These are phyloP conservation scores for Amanita brunnescens DNA, from an alignment of 768 basidiomycete genomes.

Conservation along the genomic window DNA sequence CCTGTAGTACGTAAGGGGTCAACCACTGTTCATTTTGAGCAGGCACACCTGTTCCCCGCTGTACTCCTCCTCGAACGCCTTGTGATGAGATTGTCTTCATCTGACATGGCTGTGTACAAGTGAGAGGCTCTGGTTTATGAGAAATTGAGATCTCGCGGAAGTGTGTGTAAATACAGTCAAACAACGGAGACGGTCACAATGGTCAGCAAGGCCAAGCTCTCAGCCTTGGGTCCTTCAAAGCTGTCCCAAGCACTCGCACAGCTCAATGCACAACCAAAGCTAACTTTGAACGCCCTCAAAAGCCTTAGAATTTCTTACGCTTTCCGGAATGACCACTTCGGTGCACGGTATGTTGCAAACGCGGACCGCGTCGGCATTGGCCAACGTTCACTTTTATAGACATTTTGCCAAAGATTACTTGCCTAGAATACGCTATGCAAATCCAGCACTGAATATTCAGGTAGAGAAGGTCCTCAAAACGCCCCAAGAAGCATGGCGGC, in stretches of 20 bases:
- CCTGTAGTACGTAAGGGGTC: constrained; percentile 25
- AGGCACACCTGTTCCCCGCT: constrained; percentile 63
- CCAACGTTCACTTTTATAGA: constrained; percentile 25
- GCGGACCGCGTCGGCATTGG: neutral
- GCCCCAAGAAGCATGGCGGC: constrained; percentile 45
- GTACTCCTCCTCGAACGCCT: constrained; percentile 65
- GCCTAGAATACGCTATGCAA: constrained; percentile 69
- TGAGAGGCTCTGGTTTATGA: no score
- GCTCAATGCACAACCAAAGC: constrained; percentile 43
- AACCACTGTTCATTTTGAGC: neutral
- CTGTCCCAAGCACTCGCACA: constrained; percentile 45
- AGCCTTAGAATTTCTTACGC: constrained; percentile 49
- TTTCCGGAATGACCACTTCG: constrained; percentile 61
- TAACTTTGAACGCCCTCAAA: constrained; percentile 40
- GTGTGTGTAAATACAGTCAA: constrained; percentile 6
- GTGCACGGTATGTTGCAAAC: constrained; percentile 43
- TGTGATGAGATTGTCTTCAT: constrained; percentile 31
- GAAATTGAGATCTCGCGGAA: no score
- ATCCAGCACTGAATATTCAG: constrained; percentile 55
- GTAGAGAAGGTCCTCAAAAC: constrained; percentile 49
- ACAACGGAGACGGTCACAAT: constrained; percentile 5
- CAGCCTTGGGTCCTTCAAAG: constrained; percentile 37
- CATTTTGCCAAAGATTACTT: constrained; percentile 77
- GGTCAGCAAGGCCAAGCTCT: constrained; percentile 15
- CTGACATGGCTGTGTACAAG: constrained; percentile 7